Evolutionary conservation across 257 asterid species (phyloP), one percentile per base, ranked within the genome.

Genomic region (Lantana camara): DNA sequence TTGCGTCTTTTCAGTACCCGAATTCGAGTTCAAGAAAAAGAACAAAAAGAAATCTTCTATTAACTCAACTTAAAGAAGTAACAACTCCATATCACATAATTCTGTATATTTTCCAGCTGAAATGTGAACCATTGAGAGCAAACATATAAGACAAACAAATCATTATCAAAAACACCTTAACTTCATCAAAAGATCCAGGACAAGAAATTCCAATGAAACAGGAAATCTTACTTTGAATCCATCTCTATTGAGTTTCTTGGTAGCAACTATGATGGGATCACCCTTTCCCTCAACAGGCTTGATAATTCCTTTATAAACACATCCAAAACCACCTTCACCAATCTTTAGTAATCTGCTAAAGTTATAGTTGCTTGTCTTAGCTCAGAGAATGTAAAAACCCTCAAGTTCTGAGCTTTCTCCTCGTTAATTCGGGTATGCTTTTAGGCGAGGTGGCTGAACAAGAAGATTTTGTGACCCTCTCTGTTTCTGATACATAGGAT

Each of bases 321-420:
- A 78, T 35, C 97, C 97, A 37, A 94, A 94, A 24, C 99, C 99
- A 4, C 99, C 99, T 79, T 94, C 99, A 0, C 99, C 99, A 49
- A 94, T 79, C 84, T 94, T 84, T 8, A 88, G 86, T 38, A 71
- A 61, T 67, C 90, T 81, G 44, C 71, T 81, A 61, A 94, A 94
- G 69, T 86, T 85, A 24, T 80, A 10, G 99, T 94, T 0, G 96
- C 99, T 45, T 74, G 86, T 29, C 55, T 88, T 0, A 94, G 86
- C 78, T 90, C 96, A 2, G 84, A 37, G 83, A 73, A 94, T 7
- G 86, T 84, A 60, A 94, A 94, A 24, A 82, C 95, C 53, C 96
- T 82, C 76, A 94, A 63, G 1, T 80, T 80, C 60, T 80, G 89
- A 64, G 86, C 84, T 61, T 75, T 90, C 54, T 91, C 96, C 70